Evolutionary conservation across 2,329 filamentous ascomycete genomes (phyloP).

Genomic region (Scedosporium apiospermum): DNA sequence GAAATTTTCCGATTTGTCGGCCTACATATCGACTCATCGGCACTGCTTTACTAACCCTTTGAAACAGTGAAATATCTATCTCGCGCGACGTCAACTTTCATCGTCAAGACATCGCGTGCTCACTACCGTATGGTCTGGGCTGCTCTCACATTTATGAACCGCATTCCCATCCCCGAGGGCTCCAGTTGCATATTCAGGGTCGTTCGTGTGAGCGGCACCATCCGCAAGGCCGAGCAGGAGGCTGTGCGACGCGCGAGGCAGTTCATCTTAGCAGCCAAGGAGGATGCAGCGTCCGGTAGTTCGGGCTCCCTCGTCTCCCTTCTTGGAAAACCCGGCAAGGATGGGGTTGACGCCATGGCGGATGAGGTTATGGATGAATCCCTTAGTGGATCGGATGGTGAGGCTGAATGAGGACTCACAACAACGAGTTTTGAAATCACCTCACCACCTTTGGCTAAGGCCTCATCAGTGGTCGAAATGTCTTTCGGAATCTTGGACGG

Average conservation of each 20-base stretch:
- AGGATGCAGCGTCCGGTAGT: conserved; percentile 21
- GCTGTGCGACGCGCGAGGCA: conserved; percentile 68
- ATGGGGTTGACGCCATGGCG: neutral
- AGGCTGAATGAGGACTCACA: neutral
- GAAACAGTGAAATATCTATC: conserved; percentile 81
- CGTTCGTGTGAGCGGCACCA: conserved; percentile 82
- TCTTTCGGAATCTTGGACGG: too few species aligned
- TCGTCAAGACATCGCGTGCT: conserved; percentile 71
- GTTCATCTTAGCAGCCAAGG: conserved; percentile 59
- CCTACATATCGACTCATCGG: neutral
- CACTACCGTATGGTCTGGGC: conserved; percentile 88
- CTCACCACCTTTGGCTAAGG: too few species aligned
- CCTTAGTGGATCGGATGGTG: neutral
- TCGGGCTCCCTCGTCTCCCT: neutral
- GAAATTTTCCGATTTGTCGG: neutral
- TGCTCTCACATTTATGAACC: conserved; percentile 70
- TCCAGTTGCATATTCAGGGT: conserved; percentile 72
- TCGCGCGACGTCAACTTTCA: conserved; percentile 85
- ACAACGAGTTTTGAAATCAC: too few species aligned
- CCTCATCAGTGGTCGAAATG: too few species aligned
- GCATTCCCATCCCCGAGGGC: conserved; percentile 50
- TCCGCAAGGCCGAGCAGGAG: conserved; percentile 84
- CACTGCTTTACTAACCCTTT: conserved; percentile 1
- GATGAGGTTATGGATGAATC: conserved; percentile 1
- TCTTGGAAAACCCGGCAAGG: conserved; percentile 9